Base-by-base conservation (phyloP, 192 early-diverging fungal genomes). In the Podila verticillata region DNA sequence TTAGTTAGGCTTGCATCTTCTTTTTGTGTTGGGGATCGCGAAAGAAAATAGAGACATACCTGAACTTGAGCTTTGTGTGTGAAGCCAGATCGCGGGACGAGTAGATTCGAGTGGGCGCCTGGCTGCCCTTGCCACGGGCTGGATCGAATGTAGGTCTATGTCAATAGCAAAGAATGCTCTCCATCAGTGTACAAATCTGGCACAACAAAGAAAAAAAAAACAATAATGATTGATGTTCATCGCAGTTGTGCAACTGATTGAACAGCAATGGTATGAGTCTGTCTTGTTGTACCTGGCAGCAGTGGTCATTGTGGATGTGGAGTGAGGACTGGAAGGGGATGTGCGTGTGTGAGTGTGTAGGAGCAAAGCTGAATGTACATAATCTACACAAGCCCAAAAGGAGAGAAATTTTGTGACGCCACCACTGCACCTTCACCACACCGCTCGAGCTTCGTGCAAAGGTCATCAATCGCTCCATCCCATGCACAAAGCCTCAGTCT, bases 31-130 rank as follows among this genome's bases (percentile, higher is more conserved):
- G 12, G 17, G 15, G 39, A 44, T 44, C 39, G 15, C 13, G 48
- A 72, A 39, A 58, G 30, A 48, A 34, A 67, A n/a, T 29, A 3
- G 15, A 58, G 64, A 19, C 24, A 48, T 84, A 85, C 83, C 93
- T 87, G 66, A 87, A 92, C 71, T 95, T 95, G 69, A 95, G 89
- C 68, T 89, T 90, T 29, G 92, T 94, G 60, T 95, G 92, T 31
- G 90, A 87, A 17, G 93, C 88, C 31, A 95, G 81, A 80, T 93
- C 94, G 59, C 91, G 88, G 32, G 90, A 84, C 30, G 90, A 89
- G 31, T 87, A 88, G 71, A 89, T 85, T 30, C 89, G 87, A 30
- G 91, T 90, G 28, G 92, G 84, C 49, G 86, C 89, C 61, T 87
- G 83, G 39, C 80, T 84, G 24, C 85, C 90, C 60, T 90, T 88